phyloP scores from a whole-genome alignment of 805 yeast genomes.

The Komagataella populi region DNA sequence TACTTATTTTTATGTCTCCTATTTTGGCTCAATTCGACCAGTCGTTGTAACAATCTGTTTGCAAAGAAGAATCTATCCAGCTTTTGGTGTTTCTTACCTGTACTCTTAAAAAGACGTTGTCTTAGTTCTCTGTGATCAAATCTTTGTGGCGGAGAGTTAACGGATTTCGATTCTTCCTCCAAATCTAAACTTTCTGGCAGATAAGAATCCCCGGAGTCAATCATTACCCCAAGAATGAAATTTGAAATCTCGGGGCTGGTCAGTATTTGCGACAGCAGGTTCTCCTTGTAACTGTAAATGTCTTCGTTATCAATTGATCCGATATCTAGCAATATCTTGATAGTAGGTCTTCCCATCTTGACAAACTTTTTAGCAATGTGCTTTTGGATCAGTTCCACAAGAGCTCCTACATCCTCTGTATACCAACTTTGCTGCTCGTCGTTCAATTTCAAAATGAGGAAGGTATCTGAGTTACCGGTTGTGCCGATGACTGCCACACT shows the following conservation, averaged over 20 bases:
- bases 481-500: slow-evolving; percentile 35
- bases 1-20: neutral
- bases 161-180: neutral
- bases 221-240: slow-evolving; percentile 21
- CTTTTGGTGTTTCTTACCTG: neutral
- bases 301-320: slow-evolving; percentile 5
- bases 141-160: neutral
- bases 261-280: slow-evolving; percentile 6
- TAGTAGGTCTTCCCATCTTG: slow-evolving; percentile 4
- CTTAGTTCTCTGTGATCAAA: neutral
- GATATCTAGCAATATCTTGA: slow-evolving; percentile 15
- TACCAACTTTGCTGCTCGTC: neutral
- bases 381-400: neutral
- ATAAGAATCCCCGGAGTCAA: slow-evolving; percentile 21
- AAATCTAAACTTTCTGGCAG: neutral
- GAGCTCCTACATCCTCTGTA: too few relatives aligned
- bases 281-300: slow-evolving; percentile 3
- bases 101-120: neutral
- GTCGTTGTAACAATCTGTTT: neutral
- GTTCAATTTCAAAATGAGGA: slow-evolving; percentile 22
- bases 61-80: neutral
- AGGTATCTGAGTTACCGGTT: slow-evolving; percentile 35
- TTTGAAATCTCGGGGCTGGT: slow-evolving; percentile 8
- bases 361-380: slow-evolving; percentile 1
- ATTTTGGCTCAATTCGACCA: neutral